Percentiles rank a stretch among this genome's conserved stretches.
Conservation (phyloP, 2,329 filamentous ascomycete species). For the Venturia asperata region DNA sequence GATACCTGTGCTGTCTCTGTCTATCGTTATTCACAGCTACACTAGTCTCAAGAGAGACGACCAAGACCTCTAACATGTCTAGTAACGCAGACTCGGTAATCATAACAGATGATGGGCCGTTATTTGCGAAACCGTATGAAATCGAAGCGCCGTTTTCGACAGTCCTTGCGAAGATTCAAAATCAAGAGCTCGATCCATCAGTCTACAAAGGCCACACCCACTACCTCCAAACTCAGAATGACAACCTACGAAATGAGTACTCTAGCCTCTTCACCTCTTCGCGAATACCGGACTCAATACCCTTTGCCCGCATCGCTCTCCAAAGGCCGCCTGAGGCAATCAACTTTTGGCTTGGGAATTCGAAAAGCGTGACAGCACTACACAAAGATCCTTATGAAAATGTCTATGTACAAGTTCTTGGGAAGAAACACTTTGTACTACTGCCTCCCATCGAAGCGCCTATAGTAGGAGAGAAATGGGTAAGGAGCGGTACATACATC, state of each 20-base stretch:
- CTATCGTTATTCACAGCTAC: not conserved
- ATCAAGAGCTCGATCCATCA: slow-evolving; percentile 41
- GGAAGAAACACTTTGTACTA: slow-evolving; percentile 67
- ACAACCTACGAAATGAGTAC: slow-evolving; percentile 73
- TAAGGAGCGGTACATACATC: slow-evolving; percentile 54
- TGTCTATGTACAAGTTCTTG: slow-evolving; percentile 69
- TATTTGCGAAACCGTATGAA: slow-evolving; percentile 67
- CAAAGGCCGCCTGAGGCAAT: slow-evolving; percentile 61
- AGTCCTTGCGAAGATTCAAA: slow-evolving; percentile 56
- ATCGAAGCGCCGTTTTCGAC: slow-evolving; percentile 53
- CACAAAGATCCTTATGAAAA: slow-evolving; percentile 86
- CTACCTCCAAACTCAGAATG: slow-evolving; percentile 28
- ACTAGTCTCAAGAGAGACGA: slow-evolving; percentile 32
- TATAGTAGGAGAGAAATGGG: slow-evolving; percentile 57
- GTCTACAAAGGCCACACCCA: not conserved
- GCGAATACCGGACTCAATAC: slow-evolving; percentile 57
- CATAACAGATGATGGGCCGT: slow-evolving; percentile 49
- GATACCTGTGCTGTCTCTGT: slow-evolving; percentile 22
- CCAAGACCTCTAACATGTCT: slow-evolving; percentile 23
- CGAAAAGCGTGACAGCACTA: slow-evolving; percentile 59
- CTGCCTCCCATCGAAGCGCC: slow-evolving; percentile 64
- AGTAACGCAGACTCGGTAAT: slow-evolving; percentile 55
- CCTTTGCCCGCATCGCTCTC: slow-evolving; percentile 68
- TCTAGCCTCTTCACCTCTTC: slow-evolving; percentile 46
- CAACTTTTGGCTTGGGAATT: slow-evolving; percentile 54